Conservation (phyloP, 2,329 filamentous ascomycete species). For the Fusarium sp. region DNA sequence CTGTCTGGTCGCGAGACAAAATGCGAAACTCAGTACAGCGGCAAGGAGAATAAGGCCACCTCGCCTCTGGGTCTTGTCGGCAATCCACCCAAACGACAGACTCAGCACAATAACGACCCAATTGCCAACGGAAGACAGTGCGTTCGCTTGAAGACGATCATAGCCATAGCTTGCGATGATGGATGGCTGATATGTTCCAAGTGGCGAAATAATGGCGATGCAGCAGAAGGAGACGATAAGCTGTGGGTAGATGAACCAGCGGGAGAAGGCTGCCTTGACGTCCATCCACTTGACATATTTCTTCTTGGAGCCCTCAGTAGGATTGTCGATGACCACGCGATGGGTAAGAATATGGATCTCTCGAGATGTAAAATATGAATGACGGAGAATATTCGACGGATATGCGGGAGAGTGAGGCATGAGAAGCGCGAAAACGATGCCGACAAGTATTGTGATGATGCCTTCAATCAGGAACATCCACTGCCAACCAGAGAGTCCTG, state of each 20-base stretch:
- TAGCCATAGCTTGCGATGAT: constrained; percentile 16
- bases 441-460: constrained; percentile 46
- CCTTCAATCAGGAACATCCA: constrained; percentile 53
- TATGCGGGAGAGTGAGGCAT: constrained; percentile 11
- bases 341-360: constrained; percentile 13
- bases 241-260: constrained; percentile 19
- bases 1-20: constrained; percentile 5
- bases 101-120: constrained; percentile 5
- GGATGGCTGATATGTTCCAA: constrained; percentile 13
- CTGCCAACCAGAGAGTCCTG: constrained; percentile 53
- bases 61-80: constrained; percentile 1
- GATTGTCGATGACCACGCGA: constrained; percentile 8
- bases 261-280: constrained; percentile 13
- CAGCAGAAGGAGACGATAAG: constrained; percentile 17
- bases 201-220: constrained; percentile 18
- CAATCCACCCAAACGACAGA: constrained; percentile 3
- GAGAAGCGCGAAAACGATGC: constrained; percentile 41
- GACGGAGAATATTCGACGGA: constrained; percentile 12
- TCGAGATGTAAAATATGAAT: constrained; percentile 18
- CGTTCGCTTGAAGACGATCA: constrained; percentile 8
- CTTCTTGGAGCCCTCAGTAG: background rate
- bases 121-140: background rate
- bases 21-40: constrained; percentile 1
- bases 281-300: constrained; percentile 1
- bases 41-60: background rate